Conservation (phyloP, 441 rosid species). For the California macrophylla region DNA sequence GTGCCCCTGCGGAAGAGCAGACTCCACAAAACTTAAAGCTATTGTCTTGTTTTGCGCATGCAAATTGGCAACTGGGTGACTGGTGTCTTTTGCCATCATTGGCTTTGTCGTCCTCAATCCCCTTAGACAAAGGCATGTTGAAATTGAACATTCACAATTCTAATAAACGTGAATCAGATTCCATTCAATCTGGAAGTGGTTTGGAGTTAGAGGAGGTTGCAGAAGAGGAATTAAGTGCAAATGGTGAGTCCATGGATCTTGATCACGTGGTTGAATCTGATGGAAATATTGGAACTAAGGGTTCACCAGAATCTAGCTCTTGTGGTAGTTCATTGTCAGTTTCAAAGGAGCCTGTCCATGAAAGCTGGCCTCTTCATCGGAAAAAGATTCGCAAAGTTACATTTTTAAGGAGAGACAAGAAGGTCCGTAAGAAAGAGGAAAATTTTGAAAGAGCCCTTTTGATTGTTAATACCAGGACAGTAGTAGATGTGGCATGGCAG, state of each 20-base stretch:
- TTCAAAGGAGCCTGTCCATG: slow-evolving; percentile 59
- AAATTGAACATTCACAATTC: slow-evolving; percentile 45
- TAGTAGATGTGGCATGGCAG: slow-evolving; percentile 87
- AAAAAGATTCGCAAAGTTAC: slow-evolving; percentile 83
- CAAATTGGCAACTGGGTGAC: slow-evolving; percentile 94
- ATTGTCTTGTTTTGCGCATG: slow-evolving; percentile 75
- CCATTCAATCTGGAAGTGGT: slow-evolving; percentile 28
- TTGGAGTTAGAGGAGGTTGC: slow-evolving; percentile 38
- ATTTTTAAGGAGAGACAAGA: slow-evolving; percentile 62
- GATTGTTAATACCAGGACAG: slow-evolving; percentile 54
- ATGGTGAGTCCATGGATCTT: slow-evolving; percentile 31
- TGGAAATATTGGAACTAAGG: slow-evolving; percentile 24
- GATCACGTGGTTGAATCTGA: slow-evolving; percentile 27
- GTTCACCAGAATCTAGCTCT: slow-evolving; percentile 40
- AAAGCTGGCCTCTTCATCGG: slow-evolving; percentile 74
- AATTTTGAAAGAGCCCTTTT: slow-evolving; percentile 72
- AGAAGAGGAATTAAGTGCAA: slow-evolving; percentile 38
- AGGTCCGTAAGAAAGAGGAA: slow-evolving; percentile 71
- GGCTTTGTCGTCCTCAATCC: slow-evolving; percentile 32
- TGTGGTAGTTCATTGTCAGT: slow-evolving; percentile 36
- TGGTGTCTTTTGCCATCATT: slow-evolving; percentile 69
- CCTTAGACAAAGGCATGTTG: slow-evolving; percentile 42
- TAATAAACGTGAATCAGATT: slow-evolving; percentile 25
- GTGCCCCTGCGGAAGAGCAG: slow-evolving; percentile 84
- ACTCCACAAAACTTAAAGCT: slow-evolving; percentile 72